A percentile compares a stretch with the other conserved stretches of the same genome.
phyloP scores from a whole-genome alignment of 768 basidiomycete genomes.

The Dacryopinax spathularia region DNA sequence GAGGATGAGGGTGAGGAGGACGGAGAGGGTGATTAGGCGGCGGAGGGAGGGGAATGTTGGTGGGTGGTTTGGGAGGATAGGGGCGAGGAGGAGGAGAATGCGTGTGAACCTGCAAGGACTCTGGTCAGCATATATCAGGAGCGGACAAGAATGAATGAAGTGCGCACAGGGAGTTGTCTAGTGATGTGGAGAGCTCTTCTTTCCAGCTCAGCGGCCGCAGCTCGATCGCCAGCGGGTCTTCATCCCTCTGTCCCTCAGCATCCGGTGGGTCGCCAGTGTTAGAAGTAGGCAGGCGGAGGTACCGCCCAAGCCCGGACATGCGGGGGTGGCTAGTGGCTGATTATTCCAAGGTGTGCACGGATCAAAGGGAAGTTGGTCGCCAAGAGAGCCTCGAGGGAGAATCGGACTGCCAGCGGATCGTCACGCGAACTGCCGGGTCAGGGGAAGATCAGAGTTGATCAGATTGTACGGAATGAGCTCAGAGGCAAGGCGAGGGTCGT shows the following conservation, averaged over 20 bases:
- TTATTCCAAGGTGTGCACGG: background rate
- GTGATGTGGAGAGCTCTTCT: background rate
- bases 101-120: background rate
- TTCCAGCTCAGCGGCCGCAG: background rate
- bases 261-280: background rate
- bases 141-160: too few relatives aligned
- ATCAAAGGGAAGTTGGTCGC: too few relatives aligned
- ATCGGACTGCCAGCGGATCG: too few relatives aligned
- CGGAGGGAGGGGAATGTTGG: background rate
- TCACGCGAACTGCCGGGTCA: too few relatives aligned
- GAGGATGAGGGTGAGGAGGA: background rate
- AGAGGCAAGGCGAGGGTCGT: too few relatives aligned
- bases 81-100: background rate
- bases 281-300: background rate
- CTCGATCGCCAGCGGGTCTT: background rate
- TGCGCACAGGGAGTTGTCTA: background rate
- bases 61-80: background rate
- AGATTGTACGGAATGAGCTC: too few relatives aligned
- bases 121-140: background rate
- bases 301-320: background rate
- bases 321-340: background rate
- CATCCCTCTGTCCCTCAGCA: background rate
- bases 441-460: too few relatives aligned
- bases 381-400: too few relatives aligned
- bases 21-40: background rate